Base-by-base conservation (phyloP, 2,329 filamentous ascomycete species). In the Arthroderma sp. region DNA sequence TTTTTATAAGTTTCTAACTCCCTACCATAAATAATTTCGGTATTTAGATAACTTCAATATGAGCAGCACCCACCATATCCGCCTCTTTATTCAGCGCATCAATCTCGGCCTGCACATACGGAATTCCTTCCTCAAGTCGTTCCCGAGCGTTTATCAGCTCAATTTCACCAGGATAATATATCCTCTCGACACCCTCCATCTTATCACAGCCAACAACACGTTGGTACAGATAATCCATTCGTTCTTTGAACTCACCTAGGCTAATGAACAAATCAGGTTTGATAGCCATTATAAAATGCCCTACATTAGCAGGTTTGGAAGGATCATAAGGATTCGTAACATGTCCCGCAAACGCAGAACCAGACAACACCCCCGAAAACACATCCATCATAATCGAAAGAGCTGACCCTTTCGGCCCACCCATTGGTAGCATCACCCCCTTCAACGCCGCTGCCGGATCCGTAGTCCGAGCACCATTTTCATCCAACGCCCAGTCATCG, bases 351-450 rank as follows among this genome's bases (percentile, higher is more conserved):
- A 85, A 91, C 0, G 83, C 83, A 30, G 79, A 81, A 0, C 84
- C 85, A 0, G 82, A 85, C 0, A 91, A 53, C n/a, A 69, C 67
- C 1, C 84, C 85, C 0, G 83, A 87, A 57, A 91, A 89, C 2
- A 93, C 81, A 57, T 91, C 84, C 85, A 91, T 91, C 82, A 87
- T 89, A 45, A 91, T 76, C 0, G 82, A 69, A 36, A 91, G 60
- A 0, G 75, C 85, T 2, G 80, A 84, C 0, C 85, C 85, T 61
- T 91, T 91, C 0, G 85, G 83, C 0, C 85, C 85, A 2, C 84
- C 84, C 81, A 91, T 87, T 0, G 85, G 84, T 15, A 89, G 64
- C 85, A 91, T 89, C 3, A 88, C 82, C 1, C 84, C 84, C 31
- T 77, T 75, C 6, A 91, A 64, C 0, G 85, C 85, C 15, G 70